Base-by-base conservation (phyloP, 148 eudicot species). In the Diospyros kaki region DNA sequence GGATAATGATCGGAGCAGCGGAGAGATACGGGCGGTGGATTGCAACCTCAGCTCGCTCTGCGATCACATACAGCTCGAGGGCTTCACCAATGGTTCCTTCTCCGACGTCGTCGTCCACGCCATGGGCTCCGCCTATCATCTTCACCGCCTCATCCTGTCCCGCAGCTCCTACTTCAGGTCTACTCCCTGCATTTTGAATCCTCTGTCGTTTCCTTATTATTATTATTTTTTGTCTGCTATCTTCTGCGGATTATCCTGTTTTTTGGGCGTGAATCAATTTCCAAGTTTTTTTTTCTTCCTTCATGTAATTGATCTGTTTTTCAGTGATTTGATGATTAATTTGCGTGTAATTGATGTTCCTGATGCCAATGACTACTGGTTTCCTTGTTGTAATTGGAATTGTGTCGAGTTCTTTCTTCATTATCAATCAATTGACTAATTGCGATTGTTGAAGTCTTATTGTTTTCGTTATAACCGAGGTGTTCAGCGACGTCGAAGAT, bases 161-260 rank as follows among this genome's bases (percentile, higher is more conserved):
- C 94, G 99, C 14, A 96, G 98, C 74, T 93, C 99, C 71, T 96
- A 89, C 75, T 96, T 96, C 84, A 88, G 99, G 99, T 92, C 6
- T 50, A 28, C 28, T 28, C 28, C 0, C 28, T 28, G 28, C 28
- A 28, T 28, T 28, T 28, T 28, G 28, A 28, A 28, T 28, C 28
- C 28, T 28, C 28, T 28, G 28, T 28, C 28, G 28, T 40, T 9
- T 38, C 38, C 4, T 58, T 10, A 12, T 59, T 60, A 4, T 71
- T 64, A 52, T 43, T 14, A 3, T 52, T 76, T 52, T 44, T 40
- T 15, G 42, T 72, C n/a, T 44, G 4, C 14, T 46, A n/a, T 42
- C 10, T 44, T 69, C 8, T 53, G 6, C 67, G 56, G 59, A 62
- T 62, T 42, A 7, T 62, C 4, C 64, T 61, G 40, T 39, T 61